Base-by-base conservation (phyloP, 2,329 filamentous ascomycete genomes). In the Verticillium nonalfalfae region DNA sequence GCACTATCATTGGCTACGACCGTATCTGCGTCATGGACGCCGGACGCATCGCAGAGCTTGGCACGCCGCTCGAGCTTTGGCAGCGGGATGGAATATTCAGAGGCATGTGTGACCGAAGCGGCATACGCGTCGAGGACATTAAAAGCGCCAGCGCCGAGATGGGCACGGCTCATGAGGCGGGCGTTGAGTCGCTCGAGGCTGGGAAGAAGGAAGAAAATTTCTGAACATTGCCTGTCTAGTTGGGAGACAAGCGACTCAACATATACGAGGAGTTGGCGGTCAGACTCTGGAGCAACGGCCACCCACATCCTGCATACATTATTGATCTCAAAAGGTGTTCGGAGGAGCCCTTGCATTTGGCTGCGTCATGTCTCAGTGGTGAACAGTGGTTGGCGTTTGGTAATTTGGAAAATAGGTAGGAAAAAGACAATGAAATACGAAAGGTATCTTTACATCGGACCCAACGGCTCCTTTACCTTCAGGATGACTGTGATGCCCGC, bases 1-100 rank as follows among this genome's bases (percentile, higher is more conserved):
- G 91, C 70, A 98, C 95, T 1, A 97, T 99, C 65, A 89, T 98
- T 64, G 87, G 88, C 34, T 98, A 98, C 74, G 94, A 99, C 74
- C 87, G 94, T 56, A 97, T 99, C 72, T 94, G 93, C 69, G 95
- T 99, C 68, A 96, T 99, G 93, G 94, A 98, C 69, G 83, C 88
- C 55, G 95, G 95, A 0, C 77, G 78, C 15, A 97, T 99, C 70
- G 91, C 90, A 0, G 93, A 98, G 81, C 80, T 98, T 65, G 95
- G 90, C 70, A 83, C 84, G 14, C 95, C 95, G 2, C 71, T 89
- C 52, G 81, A 79, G 54, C 78, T 99, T 63, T 98, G 90, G 82
- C 83, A 88, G 62, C 73, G 71, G 34, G 76, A 81, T 56, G 90
- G 91, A 0, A 93, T 97, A 60, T 98, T 98, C 75, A 83, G 89